Conservation (phyloP, 2,329 filamentous ascomycete genomes). For the Pyrenochaeta sp. region DNA sequence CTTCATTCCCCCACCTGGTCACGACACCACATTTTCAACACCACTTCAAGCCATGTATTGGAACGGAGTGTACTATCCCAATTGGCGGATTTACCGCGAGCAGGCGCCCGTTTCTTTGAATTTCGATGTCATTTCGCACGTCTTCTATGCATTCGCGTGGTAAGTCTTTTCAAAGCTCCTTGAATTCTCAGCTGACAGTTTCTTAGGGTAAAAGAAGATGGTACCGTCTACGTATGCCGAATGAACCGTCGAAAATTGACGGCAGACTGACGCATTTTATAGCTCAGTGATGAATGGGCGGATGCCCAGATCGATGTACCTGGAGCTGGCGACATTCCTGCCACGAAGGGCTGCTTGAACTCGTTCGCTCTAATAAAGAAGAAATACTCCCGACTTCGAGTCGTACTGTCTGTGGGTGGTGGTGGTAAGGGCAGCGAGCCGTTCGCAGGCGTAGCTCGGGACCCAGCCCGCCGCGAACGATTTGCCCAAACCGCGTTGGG, state of each 20-base stretch:
- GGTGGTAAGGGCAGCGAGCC: slow-evolving; percentile 71
- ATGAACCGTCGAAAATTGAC: slow-evolving; percentile 39
- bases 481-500: slow-evolving; percentile 73
- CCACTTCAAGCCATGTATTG: slow-evolving; percentile 50
- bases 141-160: slow-evolving; percentile 83
- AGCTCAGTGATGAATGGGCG: slow-evolving; percentile 83
- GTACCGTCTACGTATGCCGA: slow-evolving; percentile 74
- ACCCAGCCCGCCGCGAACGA: slow-evolving; percentile 66
- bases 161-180: slow-evolving; percentile 38
- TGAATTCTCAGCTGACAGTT: slow-evolving; percentile 24
- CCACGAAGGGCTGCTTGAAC: slow-evolving; percentile 64
- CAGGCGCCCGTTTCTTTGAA: slow-evolving; percentile 77
- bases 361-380: slow-evolving; percentile 77
- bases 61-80: slow-evolving; percentile 88
- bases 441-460: slow-evolving; percentile 72
- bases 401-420: slow-evolving; percentile 81
- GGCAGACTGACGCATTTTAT: slow-evolving; percentile 22
- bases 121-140: slow-evolving; percentile 78
- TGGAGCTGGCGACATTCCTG: slow-evolving; percentile 54
- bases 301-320: slow-evolving; percentile 77
- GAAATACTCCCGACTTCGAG: slow-evolving; percentile 72
- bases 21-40: slow-evolving; percentile 38
- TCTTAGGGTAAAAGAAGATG: slow-evolving; percentile 70
- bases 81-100: slow-evolving; percentile 74
- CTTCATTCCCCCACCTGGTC: slow-evolving; percentile 26